Evolutionary conservation across 2,329 filamentous ascomycete genomes (phyloP), one percentile per base, ranked within the genome.

Genomic region (Simplicillium aogashimaense): DNA sequence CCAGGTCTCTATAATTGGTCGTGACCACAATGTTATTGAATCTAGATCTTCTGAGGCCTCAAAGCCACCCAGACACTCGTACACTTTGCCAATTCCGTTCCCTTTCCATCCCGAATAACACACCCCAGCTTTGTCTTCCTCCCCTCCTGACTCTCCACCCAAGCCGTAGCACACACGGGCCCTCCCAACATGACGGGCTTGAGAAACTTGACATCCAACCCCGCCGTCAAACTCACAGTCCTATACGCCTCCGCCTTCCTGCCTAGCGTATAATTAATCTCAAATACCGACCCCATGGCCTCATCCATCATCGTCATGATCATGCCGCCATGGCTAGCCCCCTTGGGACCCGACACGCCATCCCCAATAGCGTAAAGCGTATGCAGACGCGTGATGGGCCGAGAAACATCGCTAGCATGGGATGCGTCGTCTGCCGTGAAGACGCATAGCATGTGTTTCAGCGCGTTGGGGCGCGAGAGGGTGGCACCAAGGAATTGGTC

Each of bases 241-340:
- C 45, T 45, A 33, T 56, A 60, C 0, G 53, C 45, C 11, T 48
- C 45, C 1, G 50, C 53, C 1, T 52, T 41, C 43, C 63, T 61
- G 2, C 52, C 52, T 30, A 64, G 45, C 0, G 52, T 53, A 15
- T 46, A 40, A 20, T 66, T 66, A 7, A 63, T 46, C 37, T 64
- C 61, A 16, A 58, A 53, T 14, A 66, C 42, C 2, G 50, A 48
- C 3, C 60, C 59, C 46, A 61, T 56, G 5, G 55, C 46, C 51
- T 65, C 63, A 36, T 66, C 63, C 17, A 60, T 43, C 39, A 65
- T 44, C 5, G 61, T 48, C 29, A 55, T 55, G 8, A 53, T 49
- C 35, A 64, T 45, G 10, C 63, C 63, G 7, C 63, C 63, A 40
- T 65, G 62, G 2, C 62, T 44, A 9, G 64, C 43, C 7, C 48